These are phyloP conservation scores for Pharnaceum exiguum DNA, from an alignment of 148 eudicot genomes.

Conservation along the genomic window DNA sequence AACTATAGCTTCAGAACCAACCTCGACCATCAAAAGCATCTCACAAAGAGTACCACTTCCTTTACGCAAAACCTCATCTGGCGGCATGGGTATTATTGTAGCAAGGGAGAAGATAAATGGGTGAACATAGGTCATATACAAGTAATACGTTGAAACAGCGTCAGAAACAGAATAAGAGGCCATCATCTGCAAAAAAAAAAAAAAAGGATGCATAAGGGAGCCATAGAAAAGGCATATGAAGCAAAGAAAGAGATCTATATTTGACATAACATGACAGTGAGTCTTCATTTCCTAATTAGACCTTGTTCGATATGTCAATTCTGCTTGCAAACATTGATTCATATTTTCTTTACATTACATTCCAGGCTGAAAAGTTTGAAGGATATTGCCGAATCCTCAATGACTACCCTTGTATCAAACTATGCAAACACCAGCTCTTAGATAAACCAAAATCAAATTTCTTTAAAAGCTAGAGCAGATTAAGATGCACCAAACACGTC, in stretches of 20 bases:
- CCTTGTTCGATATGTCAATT: no score
- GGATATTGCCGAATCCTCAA: no score
- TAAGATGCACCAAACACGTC: no score
- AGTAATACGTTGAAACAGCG: slow-evolving; percentile 96
- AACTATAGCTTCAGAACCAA: slow-evolving; percentile 22
- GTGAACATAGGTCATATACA: slow-evolving; percentile 98
- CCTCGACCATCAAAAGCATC: slow-evolving; percentile 99
- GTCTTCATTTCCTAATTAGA: no score
- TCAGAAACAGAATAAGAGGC: slow-evolving; percentile 99
- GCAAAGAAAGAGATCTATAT: neutral
- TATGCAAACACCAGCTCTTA: no score
- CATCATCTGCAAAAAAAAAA: slow-evolving; percentile 75
- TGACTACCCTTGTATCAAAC: no score
- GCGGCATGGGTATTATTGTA: slow-evolving; percentile 98
- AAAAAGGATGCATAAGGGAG: slow-evolving; percentile 12
- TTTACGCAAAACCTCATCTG: slow-evolving; percentile 97
- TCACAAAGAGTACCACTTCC: slow-evolving; percentile 99
- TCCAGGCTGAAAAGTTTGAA: no score
- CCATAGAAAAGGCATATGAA: slow-evolving; percentile 14
- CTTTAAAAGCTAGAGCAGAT: no score
- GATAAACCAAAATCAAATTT: no score
- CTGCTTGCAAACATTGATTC: no score
- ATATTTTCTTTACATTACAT: no score
- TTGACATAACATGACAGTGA: neutral
- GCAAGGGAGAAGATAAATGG: slow-evolving; percentile 98